Evolutionary conservation across 352 stramenopile genomes (phyloP), one percentile per base, ranked within the genome.

Genomic region (Globisporangium nunn): DNA sequence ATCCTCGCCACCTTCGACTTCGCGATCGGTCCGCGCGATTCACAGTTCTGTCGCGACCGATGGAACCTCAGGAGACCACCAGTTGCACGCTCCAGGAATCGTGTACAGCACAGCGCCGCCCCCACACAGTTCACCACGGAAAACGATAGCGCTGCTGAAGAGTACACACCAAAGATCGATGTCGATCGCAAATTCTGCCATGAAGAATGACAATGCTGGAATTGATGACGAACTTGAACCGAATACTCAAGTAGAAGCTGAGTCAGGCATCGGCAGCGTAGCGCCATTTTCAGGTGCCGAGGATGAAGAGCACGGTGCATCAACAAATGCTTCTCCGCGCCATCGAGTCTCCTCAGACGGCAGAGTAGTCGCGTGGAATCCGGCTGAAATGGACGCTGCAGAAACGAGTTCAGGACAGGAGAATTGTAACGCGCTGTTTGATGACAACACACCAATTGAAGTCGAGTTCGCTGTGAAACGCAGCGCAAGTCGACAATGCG

Each of bases 121-220:
- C 1, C 48, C 50, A 10, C 53, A 51, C 0, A 41, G 54, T 1
- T 85, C 74, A 2, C 78, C 75, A 6, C 54, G 75, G 3, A 85
- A 78, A 54, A 54, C 55, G 11, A 58, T 78, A n/a, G 51, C 52
- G 46, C 40, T 71, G 1, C 61, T 80, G 30, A 74, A 72, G 52
- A 64, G 39, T 8, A 60, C 60, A 1, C 56, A 60, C 17, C 59
- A 46, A 29, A 52, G 4, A 11, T 6, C 35, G 11, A 43, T 71
- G 17, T 65, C 64, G 14, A 47, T 28, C 10, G 3, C 29, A 30
- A 40, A 15, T 14, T 41, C 48, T 4, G 14, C 15, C 15, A 15
- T 12, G 17, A 52, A 41, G 48, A 14, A 8, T 31, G 44, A 7
- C 8, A 28, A 14, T 12, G 44, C 6, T 49, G 28, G 3, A 11